Evolutionary conservation across 306 rosid genomes (phyloP).

Genomic region (Ormosia emarginata): DNA sequence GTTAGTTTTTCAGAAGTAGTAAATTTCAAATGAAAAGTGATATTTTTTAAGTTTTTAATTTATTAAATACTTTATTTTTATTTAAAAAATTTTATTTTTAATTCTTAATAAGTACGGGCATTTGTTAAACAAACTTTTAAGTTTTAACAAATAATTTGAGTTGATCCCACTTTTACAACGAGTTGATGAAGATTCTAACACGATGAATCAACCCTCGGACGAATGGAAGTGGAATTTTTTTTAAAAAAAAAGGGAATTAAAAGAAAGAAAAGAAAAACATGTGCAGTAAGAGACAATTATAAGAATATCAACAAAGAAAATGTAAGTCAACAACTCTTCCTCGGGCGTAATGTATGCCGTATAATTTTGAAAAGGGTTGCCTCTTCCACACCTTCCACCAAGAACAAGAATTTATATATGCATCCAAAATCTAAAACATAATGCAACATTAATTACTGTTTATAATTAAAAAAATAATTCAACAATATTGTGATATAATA

Average conservation of each 20-base stretch:
- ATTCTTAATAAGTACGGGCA: no score
- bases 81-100: no score
- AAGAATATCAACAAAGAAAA: not conserved
- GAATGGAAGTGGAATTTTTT: not conserved
- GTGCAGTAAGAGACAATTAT: not conserved
- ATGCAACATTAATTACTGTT: not conserved
- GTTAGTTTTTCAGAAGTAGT: no score
- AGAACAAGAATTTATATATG: slow-evolving; percentile 18
- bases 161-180: not conserved
- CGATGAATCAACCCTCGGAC: not conserved
- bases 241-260: not conserved
- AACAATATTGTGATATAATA: not conserved
- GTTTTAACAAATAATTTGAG: not conserved
- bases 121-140: not conserved
- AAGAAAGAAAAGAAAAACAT: not conserved
- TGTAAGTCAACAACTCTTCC: slow-evolving; percentile 35
- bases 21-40: no score
- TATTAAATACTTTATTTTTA: no score
- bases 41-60: no score
- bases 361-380: slow-evolving; percentile 32
- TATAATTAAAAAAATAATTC: not conserved
- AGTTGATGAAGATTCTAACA: not conserved
- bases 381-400: slow-evolving; percentile 7
- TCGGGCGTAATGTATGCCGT: slow-evolving; percentile 60
- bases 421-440: slow-evolving; percentile 8